A percentile compares a stretch with the other conserved stretches of the same genome.
These are phyloP conservation scores for Solanum aculeatissimum DNA, from an alignment of 305 asterid genomes.

Conservation along the genomic window DNA sequence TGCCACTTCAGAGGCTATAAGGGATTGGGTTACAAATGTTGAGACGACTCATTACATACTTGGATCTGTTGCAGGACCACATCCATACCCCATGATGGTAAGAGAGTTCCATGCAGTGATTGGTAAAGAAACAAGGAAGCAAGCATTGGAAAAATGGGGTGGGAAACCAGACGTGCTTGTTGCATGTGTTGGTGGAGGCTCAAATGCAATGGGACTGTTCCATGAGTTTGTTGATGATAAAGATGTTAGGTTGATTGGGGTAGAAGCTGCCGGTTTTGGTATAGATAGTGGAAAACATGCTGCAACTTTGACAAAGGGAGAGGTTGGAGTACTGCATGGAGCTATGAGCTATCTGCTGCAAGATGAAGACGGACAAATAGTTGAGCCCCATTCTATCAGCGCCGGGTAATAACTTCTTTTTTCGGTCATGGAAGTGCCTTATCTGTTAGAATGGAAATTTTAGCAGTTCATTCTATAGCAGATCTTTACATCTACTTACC, in stretches of 20 bases:
- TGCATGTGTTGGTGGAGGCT: slow-evolving; percentile 97
- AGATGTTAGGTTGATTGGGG: slow-evolving; percentile 81
- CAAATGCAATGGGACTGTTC: slow-evolving; percentile 95
- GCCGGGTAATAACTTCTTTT: slow-evolving; percentile 40
- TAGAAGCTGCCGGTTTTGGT: slow-evolving; percentile 97
- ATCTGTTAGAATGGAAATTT: neutral
- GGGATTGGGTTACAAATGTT: slow-evolving; percentile 93
- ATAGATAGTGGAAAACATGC: slow-evolving; percentile 96
- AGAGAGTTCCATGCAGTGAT: slow-evolving; percentile 91
- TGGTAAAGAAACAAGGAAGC: slow-evolving; percentile 93
- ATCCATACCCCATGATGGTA: slow-evolving; percentile 98
- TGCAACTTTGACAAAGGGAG: slow-evolving; percentile 79
- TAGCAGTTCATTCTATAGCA: neutral
- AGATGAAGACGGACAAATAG: slow-evolving; percentile 89
- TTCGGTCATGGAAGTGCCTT: neutral
- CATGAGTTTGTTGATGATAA: slow-evolving; percentile 85
- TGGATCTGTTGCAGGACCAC: slow-evolving; percentile 96
- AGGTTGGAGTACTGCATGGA: slow-evolving; percentile 89
- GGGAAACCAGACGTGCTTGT: slow-evolving; percentile 80
- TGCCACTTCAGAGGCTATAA: slow-evolving; percentile 94
- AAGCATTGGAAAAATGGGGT: slow-evolving; percentile 91
- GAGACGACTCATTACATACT: slow-evolving; percentile 90
- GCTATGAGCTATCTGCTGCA: slow-evolving; percentile 95
- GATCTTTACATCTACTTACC: neutral
- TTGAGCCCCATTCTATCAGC: slow-evolving; percentile 94